phyloP scores from a whole-genome alignment of 208 protist species.

The Spironucleus salmonicida region DNA sequence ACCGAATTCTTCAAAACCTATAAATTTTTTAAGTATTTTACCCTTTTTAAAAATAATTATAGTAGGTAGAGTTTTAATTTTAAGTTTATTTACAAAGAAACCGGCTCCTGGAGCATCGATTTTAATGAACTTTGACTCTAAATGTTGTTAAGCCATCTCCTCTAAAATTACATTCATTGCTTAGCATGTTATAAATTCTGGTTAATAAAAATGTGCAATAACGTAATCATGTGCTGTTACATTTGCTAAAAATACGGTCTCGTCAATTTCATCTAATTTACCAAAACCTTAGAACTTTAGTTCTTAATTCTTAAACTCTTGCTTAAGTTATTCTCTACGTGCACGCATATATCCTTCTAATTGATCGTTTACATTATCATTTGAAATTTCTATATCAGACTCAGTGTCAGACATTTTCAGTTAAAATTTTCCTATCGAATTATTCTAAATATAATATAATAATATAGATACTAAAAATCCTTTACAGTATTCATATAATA shows the following conservation, averaged over 20 bases:
- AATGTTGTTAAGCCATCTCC: not conserved
- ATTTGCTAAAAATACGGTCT: conserved; percentile 5
- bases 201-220: not conserved
- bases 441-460: too few relatives aligned
- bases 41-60: conserved; percentile 6
- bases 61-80: conserved; percentile 17
- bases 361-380: not conserved
- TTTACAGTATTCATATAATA: too few relatives aligned
- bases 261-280: not conserved
- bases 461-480: too few relatives aligned
- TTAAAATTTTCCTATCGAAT: too few relatives aligned
- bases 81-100: conserved; percentile 24
- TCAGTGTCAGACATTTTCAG: too few relatives aligned
- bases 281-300: not conserved
- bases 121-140: not conserved
- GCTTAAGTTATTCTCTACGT: not conserved
- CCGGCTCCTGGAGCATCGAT: conserved; percentile 8
- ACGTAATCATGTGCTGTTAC: not conserved
- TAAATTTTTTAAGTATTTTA: not conserved
- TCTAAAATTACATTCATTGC: not conserved
- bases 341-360: not conserved
- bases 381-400: too few relatives aligned
- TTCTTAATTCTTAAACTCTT: conserved; percentile 10
- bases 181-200: conserved; percentile 17
- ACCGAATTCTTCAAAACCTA: conserved; percentile 8